Conservation (phyloP, 345 rosid species). For the Brassica rapa region DNA sequence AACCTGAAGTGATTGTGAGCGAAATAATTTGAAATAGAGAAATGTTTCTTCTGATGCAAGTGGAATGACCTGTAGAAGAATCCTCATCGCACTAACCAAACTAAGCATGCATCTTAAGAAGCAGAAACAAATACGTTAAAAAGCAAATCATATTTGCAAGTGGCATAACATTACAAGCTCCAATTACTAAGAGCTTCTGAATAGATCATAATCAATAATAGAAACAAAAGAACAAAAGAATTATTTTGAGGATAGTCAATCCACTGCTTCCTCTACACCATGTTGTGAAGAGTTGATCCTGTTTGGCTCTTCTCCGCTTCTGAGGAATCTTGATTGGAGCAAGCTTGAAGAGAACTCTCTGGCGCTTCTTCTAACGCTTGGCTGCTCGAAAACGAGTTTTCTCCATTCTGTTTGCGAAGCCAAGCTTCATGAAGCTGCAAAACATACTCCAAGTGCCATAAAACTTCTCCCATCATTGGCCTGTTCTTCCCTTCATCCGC, state of each 20-base stretch:
- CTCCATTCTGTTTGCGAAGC: constrained; percentile 45
- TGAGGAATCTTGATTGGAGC: constrained; percentile 31
- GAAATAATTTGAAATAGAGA: background rate
- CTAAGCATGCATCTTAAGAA: background rate
- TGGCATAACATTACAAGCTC: constrained; percentile 11
- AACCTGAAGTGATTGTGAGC: background rate
- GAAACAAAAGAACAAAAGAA: constrained; percentile 42
- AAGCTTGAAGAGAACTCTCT: constrained; percentile 30
- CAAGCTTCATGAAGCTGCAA: constrained; percentile 84
- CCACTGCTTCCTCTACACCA: constrained; percentile 16
- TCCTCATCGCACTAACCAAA: background rate
- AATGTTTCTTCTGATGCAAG: background rate
- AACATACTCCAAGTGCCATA: constrained; percentile 90
- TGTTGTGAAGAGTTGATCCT: constrained; percentile 28
- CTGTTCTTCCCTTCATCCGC: constrained; percentile 81
- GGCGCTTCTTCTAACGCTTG: constrained; percentile 41
- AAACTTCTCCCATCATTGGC: constrained; percentile 87
- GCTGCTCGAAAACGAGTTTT: constrained; percentile 48
- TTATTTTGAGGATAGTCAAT: constrained; percentile 13
- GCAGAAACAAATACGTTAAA: constrained; percentile 1
- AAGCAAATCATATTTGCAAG: constrained; percentile 22
- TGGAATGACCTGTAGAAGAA: background rate
- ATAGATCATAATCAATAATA: constrained; percentile 25
- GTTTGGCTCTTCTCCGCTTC: constrained; percentile 27
- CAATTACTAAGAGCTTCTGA: constrained; percentile 21